phyloP scores from a whole-genome alignment of 306 rosid species.

The Carpinus viminea region DNA sequence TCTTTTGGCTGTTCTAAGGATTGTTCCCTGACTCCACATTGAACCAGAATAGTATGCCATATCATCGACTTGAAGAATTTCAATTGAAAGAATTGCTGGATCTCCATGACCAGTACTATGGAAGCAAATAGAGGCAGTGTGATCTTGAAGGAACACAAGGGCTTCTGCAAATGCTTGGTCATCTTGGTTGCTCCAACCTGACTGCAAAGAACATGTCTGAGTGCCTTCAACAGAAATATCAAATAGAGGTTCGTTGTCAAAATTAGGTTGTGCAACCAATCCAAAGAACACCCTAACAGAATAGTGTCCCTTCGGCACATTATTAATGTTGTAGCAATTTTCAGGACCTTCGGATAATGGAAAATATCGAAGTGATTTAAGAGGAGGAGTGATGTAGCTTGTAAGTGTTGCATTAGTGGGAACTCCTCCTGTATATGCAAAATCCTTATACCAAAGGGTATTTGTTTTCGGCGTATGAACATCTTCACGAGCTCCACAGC shows the following conservation, averaged over 20 bases:
- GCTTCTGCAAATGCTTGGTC: constrained; percentile 82
- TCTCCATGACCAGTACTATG: constrained; percentile 99
- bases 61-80: constrained; percentile 84
- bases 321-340: constrained; percentile 71
- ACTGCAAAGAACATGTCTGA: constrained; percentile 66
- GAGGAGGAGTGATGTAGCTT: constrained; percentile 76
- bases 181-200: constrained; percentile 81
- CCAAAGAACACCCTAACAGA: constrained; percentile 84
- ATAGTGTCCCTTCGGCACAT: constrained; percentile 86
- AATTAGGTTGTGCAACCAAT: constrained; percentile 46
- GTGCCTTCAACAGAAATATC: constrained; percentile 94
- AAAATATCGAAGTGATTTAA: constrained; percentile 74
- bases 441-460: constrained; percentile 85
- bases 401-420: constrained; percentile 67
- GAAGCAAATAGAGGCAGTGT: constrained; percentile 80
- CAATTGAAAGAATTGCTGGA: constrained; percentile 92
- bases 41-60: constrained; percentile 65
- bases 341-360: constrained; percentile 83
- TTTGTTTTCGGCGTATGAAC: constrained; percentile 69
- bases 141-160: constrained; percentile 58
- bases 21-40: constrained; percentile 50
- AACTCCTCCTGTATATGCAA: constrained; percentile 87
- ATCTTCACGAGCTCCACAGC: constrained; percentile 81
- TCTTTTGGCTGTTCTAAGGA: constrained; percentile 78
- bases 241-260: constrained; percentile 70